phyloP scores from a whole-genome alignment of 169 alveolate genomes.

The Eimeria zaria region DNA sequence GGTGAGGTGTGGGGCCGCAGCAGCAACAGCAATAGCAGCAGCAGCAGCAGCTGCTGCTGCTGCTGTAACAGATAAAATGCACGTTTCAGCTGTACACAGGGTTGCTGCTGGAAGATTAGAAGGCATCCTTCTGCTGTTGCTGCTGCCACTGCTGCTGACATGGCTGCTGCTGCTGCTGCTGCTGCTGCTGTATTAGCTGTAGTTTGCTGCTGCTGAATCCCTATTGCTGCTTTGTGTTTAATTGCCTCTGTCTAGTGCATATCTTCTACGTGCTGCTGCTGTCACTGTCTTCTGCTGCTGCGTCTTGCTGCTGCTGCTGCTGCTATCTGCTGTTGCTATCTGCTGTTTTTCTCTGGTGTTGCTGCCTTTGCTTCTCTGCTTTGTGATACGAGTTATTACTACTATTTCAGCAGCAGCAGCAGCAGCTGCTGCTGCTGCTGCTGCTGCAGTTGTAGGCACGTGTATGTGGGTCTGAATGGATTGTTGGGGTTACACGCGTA shows the following conservation, averaged over 20 bases:
- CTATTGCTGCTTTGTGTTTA: no score
- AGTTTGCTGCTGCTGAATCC: no score
- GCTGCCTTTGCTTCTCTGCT: no score
- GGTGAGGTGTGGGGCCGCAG: neutral
- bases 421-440: neutral
- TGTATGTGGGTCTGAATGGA: no score
- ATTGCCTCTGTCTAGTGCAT: no score
- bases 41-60: neutral
- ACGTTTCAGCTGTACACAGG: neutral
- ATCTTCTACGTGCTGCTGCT: no score
- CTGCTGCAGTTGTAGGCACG: no score
- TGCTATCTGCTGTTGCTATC: neutral
- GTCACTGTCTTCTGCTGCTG: no score
- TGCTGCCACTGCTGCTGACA: neutral
- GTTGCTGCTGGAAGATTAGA: neutral
- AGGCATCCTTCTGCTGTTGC: conserved; percentile 18
- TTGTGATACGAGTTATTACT: no score
- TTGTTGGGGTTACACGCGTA: no score
- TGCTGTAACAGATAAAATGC: neutral
- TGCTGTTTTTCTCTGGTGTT: no score
- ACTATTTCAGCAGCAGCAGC: neutral
- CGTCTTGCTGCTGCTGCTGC: neutral
- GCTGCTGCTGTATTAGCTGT: no score
- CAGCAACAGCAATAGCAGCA: conserved; percentile 10
- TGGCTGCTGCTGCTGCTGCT: neutral